phyloP scores from a whole-genome alignment of 73 alveolate genomes.

The Blepharisma stoltei region DNA sequence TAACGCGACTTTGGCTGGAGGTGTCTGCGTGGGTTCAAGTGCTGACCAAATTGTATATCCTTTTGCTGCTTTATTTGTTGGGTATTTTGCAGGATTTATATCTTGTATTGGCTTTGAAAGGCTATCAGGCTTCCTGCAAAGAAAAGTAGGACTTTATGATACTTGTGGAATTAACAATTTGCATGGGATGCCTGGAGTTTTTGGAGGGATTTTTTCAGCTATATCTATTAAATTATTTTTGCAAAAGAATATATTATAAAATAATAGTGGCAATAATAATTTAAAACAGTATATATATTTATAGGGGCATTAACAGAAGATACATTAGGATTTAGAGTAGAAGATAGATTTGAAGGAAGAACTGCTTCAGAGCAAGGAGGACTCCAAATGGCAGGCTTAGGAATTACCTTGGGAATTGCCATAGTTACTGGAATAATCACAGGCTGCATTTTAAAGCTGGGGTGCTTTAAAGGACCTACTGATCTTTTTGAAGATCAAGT shows the following conservation, averaged over 20 bases:
- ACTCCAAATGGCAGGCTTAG: slow-evolving; percentile 22
- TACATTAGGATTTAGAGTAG: background rate
- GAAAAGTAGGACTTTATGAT: slow-evolving; percentile 64
- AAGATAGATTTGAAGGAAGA: slow-evolving; percentile 16
- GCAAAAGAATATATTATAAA: no score
- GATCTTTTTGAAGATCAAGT: slow-evolving; percentile 1
- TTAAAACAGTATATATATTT: no score
- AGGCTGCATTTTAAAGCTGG: slow-evolving; percentile 11
- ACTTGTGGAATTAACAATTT: slow-evolving; percentile 63
- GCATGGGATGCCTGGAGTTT: slow-evolving; percentile 81
- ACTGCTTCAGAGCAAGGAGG: slow-evolving; percentile 29
- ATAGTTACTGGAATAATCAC: slow-evolving; percentile 14
- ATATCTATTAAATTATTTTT: no score
- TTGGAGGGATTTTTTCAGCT: slow-evolving; percentile 75
- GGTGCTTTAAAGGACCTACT: background rate
- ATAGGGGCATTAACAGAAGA: background rate
- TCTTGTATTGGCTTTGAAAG: slow-evolving; percentile 53
- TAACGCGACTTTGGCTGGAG: slow-evolving; percentile 84
- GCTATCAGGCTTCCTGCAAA: slow-evolving; percentile 40
- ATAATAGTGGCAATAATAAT: no score
- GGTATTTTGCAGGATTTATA: slow-evolving; percentile 51
- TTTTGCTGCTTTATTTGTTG: slow-evolving; percentile 44
- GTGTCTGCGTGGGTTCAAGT: slow-evolving; percentile 75
- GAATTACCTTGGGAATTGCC: slow-evolving; percentile 1
- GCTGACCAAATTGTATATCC: slow-evolving; percentile 50